Conservation (phyloP, 495 filamentous ascomycete species). For the Staphylotrichum longicolle region DNA sequence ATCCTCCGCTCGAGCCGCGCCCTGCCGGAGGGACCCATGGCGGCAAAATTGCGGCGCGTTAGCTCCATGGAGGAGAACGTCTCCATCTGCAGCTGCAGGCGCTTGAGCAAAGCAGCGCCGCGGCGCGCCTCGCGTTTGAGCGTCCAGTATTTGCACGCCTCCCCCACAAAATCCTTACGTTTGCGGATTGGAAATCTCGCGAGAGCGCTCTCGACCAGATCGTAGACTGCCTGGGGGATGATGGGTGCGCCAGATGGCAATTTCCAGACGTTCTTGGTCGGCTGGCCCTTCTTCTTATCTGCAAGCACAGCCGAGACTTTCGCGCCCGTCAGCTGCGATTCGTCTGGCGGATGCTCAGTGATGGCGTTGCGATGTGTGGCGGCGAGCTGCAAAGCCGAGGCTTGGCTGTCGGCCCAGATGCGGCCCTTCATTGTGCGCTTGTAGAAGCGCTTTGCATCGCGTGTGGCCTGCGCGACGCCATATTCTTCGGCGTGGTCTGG, state of each 20-base stretch:
- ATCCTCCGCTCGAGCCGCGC: conserved; percentile 75
- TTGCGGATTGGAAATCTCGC: conserved; percentile 78
- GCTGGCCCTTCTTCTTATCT: conserved; percentile 68
- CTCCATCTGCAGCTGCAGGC: conserved; percentile 89
- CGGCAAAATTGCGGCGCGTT: conserved; percentile 84
- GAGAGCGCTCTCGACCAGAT: conserved; percentile 75
- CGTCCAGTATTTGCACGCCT: conserved; percentile 96
- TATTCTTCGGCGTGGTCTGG: conserved; percentile 85
- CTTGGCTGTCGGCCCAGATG: conserved; percentile 88
- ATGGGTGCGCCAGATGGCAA: conserved; percentile 93
- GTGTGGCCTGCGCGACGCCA: conserved; percentile 56
- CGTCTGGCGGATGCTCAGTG: conserved; percentile 55
- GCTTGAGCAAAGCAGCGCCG: conserved; percentile 86
- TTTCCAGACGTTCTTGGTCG: conserved; percentile 79
- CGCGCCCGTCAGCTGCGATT: conserved; percentile 55
- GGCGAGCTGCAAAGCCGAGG: conserved; percentile 75
- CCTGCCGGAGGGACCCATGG: conserved; percentile 81
- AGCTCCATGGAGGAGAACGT: conserved; percentile 96
- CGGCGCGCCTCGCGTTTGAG: conserved; percentile 89
- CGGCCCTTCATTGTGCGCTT: conserved; percentile 78
- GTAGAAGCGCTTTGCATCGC: conserved; percentile 69
- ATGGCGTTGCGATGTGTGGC: conserved; percentile 60
- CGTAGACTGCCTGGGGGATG: conserved; percentile 80
- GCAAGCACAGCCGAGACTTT: conserved; percentile 59
- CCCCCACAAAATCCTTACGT: conserved; percentile 84